Percentiles rank a stretch among this genome's conserved stretches.
Evolutionary conservation across 176 grass and related monocot genomes (phyloP).

Genomic region (Eragrostis curvula): DNA sequence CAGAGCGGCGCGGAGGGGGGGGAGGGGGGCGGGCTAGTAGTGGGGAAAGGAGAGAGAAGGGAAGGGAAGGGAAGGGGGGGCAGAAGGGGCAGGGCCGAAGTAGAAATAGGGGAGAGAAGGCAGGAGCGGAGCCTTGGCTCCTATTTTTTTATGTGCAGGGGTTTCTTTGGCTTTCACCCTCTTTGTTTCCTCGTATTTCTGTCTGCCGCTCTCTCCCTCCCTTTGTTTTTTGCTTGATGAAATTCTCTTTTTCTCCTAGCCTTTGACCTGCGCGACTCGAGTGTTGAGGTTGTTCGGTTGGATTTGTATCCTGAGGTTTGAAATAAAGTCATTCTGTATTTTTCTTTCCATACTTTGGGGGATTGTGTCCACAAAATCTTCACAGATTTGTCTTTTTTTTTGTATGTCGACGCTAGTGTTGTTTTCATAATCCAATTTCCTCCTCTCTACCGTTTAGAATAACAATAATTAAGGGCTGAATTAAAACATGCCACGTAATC

Average conservation of each 20-base stretch:
- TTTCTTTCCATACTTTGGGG: too few species aligned
- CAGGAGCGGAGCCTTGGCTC: slow-evolving; percentile 1
- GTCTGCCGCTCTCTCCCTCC: not conserved
- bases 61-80: not conserved
- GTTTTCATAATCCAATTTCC: not conserved
- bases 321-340: too few species aligned
- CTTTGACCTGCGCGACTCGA: slow-evolving; percentile 3
- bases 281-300: not conserved
- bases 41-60: slow-evolving; percentile 25
- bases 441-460: too few species aligned
- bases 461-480: not conserved
- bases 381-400: too few species aligned
- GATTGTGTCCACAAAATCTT: too few species aligned
- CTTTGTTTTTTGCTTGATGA: not conserved
- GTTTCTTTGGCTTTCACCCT: slow-evolving; percentile 15
- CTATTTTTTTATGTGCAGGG: not conserved
- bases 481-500: not conserved
- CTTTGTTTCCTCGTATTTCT: not conserved
- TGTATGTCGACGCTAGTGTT: not conserved
- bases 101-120: slow-evolving; percentile 25
- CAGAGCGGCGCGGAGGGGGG: slow-evolving; percentile 34
- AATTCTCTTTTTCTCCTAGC: not conserved
- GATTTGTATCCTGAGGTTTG: not conserved
- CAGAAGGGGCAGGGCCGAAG: not conserved
- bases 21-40: not conserved